Evolutionary conservation across 1,284 basidiomycete genomes (phyloP).

Genomic region (Leccinum holopus): DNA sequence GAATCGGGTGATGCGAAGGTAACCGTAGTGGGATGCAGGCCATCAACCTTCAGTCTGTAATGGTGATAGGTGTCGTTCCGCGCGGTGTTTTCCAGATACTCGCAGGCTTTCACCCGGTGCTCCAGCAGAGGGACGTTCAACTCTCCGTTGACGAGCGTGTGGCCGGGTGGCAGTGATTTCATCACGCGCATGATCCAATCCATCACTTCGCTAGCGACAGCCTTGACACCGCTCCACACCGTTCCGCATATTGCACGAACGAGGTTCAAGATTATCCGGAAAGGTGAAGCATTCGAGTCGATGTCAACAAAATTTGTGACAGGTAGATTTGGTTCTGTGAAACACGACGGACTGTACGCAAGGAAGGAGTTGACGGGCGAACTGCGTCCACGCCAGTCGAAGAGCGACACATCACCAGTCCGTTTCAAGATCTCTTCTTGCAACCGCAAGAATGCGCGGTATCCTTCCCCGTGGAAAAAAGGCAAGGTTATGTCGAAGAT

Average conservation of each 20-base stretch:
- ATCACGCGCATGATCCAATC: conserved; percentile 9
- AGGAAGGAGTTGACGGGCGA: conserved; percentile 26
- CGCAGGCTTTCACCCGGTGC: conserved; percentile 18
- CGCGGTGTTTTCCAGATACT: background rate
- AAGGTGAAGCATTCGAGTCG: conserved; percentile 1
- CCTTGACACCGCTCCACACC: conserved; percentile 4
- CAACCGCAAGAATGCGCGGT: conserved; percentile 27
- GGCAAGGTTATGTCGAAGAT: conserved; percentile 28
- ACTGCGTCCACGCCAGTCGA: conserved; percentile 34
- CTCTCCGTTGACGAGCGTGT: conserved; percentile 25
- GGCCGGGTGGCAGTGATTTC: conserved; percentile 16
- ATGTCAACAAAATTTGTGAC: conserved; percentile 1
- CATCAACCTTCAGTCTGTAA: conserved; percentile 15
- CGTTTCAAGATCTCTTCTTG: conserved; percentile 32
- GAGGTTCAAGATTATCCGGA: conserved; percentile 20
- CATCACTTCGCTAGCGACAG: background rate
- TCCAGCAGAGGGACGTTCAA: conserved; percentile 26
- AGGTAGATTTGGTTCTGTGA: conserved; percentile 8
- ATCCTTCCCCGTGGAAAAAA: conserved; percentile 25
- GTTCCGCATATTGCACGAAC: conserved; percentile 14
- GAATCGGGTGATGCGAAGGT: conserved; percentile 2
- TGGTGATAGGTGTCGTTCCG: background rate
- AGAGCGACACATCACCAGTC: conserved; percentile 27
- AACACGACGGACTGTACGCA: conserved; percentile 18
- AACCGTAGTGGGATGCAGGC: conserved; percentile 15